Conservation (phyloP, 768 basidiomycete genomes). For the Cytidiella melzeri region DNA sequence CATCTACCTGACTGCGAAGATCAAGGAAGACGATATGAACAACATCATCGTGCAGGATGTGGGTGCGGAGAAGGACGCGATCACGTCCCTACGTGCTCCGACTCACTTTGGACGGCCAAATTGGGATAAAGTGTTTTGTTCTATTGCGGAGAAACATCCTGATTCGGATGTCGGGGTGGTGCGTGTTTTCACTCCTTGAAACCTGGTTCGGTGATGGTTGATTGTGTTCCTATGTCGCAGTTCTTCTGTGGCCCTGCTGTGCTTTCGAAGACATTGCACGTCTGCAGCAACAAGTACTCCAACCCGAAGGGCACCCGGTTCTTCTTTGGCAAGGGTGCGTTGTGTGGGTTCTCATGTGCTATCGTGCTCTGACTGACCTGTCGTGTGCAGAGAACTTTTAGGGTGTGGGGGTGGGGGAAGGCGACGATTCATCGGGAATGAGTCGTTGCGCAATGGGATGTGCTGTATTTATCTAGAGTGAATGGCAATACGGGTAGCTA, state of each 20-base stretch:
- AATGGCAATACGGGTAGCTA: too few relatives aligned
- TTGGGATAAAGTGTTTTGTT: slow-evolving; percentile 69
- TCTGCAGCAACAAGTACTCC: slow-evolving; percentile 83
- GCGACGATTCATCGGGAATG: slow-evolving; percentile 4
- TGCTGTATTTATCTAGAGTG: slow-evolving; percentile 6
- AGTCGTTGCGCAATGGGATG: not conserved
- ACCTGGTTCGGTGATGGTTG: not conserved
- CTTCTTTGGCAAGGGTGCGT: slow-evolving; percentile 84
- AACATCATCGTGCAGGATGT: slow-evolving; percentile 93
- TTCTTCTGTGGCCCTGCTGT: slow-evolving; percentile 86
- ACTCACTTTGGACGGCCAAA: slow-evolving; percentile 93
- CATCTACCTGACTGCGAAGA: slow-evolving; percentile 87
- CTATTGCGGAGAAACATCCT: slow-evolving; percentile 75
- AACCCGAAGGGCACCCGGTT: slow-evolving; percentile 72
- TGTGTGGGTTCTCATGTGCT: not conserved
- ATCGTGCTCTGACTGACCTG: not conserved
- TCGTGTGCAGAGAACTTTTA: slow-evolving; percentile 25
- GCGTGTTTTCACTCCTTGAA: slow-evolving; percentile 20
- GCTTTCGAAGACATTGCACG: slow-evolving; percentile 66
- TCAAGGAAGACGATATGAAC: slow-evolving; percentile 90
- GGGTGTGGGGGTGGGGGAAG: not conserved
- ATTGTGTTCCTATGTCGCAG: slow-evolving; percentile 18
- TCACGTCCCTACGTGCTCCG: slow-evolving; percentile 83
- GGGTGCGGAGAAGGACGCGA: slow-evolving; percentile 87
- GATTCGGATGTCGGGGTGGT: slow-evolving; percentile 89